Conservation (phyloP, 2,329 filamentous ascomycete genomes). For the Drechslerella stenobrocha region DNA sequence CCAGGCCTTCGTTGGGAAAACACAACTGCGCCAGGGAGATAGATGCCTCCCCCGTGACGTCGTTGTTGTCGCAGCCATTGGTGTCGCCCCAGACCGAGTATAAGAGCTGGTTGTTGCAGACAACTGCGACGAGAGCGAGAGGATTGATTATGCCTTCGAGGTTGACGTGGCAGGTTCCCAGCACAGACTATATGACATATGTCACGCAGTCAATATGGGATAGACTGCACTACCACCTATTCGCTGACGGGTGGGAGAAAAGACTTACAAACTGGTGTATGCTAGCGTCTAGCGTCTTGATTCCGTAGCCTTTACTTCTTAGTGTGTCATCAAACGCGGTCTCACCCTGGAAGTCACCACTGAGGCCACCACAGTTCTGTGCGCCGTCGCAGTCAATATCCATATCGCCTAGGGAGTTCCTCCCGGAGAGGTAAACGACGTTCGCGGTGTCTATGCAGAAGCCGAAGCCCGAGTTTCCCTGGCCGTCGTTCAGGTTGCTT, state of each 20-base stretch:
- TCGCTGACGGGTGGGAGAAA: neutral
- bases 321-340: conserved; percentile 60
- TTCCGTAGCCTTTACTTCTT: conserved; percentile 54
- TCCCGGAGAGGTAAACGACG: conserved; percentile 60
- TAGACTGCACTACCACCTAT: too few species aligned
- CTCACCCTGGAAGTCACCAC: conserved; percentile 58
- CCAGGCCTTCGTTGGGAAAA: conserved; percentile 61
- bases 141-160: conserved; percentile 59
- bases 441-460: conserved; percentile 60
- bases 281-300: conserved; percentile 60
- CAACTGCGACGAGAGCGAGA: conserved; percentile 62
- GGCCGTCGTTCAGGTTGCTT: conserved; percentile 45
- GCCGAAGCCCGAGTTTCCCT: conserved; percentile 53
- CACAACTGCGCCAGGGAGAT: conserved; percentile 65
- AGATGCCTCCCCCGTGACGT: conserved; percentile 63
- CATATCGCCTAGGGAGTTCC: conserved; percentile 60
- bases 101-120: conserved; percentile 60
- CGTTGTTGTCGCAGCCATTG: conserved; percentile 59
- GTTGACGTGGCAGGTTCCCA: conserved; percentile 51
- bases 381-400: conserved; percentile 65
- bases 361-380: conserved; percentile 58
- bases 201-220: too few species aligned
- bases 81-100: conserved; percentile 67
- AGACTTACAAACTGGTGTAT: conserved; percentile 59
- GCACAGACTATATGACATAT: conserved; percentile 17